phyloP scores from a whole-genome alignment of 2,329 filamentous ascomycete genomes.

The Microdochium bolleyi region DNA sequence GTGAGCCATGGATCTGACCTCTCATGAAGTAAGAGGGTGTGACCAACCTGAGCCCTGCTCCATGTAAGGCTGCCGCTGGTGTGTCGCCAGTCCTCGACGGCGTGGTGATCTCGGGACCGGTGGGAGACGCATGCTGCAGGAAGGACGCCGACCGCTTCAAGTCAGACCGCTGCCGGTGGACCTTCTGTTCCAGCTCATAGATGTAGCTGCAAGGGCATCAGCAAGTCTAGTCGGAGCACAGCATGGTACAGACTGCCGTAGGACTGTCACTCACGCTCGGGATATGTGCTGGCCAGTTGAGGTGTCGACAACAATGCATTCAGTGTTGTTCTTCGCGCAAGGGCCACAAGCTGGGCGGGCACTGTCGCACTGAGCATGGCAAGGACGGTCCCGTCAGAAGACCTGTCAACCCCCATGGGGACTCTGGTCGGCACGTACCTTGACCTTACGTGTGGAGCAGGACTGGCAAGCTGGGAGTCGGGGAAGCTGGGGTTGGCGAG shows the following conservation, averaged over 20 bases:
- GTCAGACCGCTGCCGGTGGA: not conserved
- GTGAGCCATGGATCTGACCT: not conserved
- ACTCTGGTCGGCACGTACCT: not conserved
- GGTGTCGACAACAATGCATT: not conserved
- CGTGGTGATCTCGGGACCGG: too few species aligned
- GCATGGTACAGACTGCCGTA: not conserved
- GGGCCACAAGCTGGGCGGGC: not conserved
- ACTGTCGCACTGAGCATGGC: not conserved
- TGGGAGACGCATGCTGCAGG: not conserved
- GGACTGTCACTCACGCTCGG: not conserved
- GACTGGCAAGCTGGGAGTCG: not conserved
- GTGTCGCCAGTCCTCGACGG: not conserved
- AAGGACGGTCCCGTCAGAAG: too few species aligned
- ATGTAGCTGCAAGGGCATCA: not conserved
- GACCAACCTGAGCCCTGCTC: not conserved
- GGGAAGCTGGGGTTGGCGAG: not conserved
- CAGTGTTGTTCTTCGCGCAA: not conserved
- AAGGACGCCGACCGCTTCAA: not conserved
- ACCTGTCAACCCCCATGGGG: too few species aligned
- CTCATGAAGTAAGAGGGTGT: not conserved
- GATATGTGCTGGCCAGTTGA: not conserved
- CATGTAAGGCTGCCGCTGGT: not conserved
- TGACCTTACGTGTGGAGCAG: not conserved
- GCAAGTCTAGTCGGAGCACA: not conserved
- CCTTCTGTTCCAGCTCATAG: constrained; percentile 1